Evolutionary conservation across 2,329 filamentous ascomycete species (phyloP).

Genomic region (Ceratocystiopsis sp.): DNA sequence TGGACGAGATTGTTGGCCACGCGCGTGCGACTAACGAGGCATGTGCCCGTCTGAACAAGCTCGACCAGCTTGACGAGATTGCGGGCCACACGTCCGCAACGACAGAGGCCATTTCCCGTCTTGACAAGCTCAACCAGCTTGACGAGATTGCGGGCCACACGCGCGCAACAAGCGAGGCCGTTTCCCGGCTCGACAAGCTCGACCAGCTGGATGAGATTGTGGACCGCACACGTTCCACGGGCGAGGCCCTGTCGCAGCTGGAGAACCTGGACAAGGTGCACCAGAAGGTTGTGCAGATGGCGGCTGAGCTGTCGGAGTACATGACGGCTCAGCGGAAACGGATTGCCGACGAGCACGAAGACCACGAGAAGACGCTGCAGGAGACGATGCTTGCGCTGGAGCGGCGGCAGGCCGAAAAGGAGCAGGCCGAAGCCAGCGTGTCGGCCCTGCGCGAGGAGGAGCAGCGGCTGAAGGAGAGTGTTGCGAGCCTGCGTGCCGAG

Average conservation of each 20-base stretch:
- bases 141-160: constrained; percentile 41
- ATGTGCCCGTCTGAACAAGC: constrained; percentile 20
- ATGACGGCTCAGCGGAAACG: constrained; percentile 59
- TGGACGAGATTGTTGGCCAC: not conserved
- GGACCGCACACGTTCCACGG: constrained; percentile 43
- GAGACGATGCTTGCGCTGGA: constrained; percentile 71
- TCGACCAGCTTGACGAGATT: constrained; percentile 40
- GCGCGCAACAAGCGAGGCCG: constrained; percentile 49
- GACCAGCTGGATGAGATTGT: constrained; percentile 42
- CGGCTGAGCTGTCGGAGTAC: constrained; percentile 69
- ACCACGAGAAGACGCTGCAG: constrained; percentile 60
- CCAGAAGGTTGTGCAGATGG: constrained; percentile 68
- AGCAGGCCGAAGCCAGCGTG: constrained; percentile 42
- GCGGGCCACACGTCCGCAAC: constrained; percentile 37
- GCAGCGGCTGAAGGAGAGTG: constrained; percentile 34
- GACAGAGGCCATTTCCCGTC: not conserved
- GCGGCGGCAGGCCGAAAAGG: constrained; percentile 49
- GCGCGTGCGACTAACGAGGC: too few species aligned
- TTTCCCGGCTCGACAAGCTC: constrained; percentile 37
- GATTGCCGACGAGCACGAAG: constrained; percentile 60
- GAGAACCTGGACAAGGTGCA: constrained; percentile 80
- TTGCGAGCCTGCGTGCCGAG: constrained; percentile 45
- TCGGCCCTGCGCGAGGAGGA: constrained; percentile 29
- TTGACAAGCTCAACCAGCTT: constrained; percentile 1
- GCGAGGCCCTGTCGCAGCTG: constrained; percentile 56